These are phyloP conservation scores for Melaleuca quinquenervia DNA, from an alignment of 345 rosid genomes.

Conservation along the genomic window DNA sequence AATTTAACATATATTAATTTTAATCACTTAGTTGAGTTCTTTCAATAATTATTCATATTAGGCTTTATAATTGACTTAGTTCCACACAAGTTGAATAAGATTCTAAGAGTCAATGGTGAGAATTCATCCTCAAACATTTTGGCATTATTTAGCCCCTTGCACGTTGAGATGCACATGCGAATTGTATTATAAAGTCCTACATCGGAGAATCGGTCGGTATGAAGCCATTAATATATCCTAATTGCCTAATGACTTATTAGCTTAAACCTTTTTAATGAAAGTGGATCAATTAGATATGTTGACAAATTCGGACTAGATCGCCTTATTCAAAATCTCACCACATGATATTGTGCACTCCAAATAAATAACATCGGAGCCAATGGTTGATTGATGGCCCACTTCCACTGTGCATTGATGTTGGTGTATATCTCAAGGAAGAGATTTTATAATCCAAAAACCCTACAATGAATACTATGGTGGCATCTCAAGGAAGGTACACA, in stretches of 20 bases:
- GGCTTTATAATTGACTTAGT: neutral
- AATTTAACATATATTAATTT: neutral
- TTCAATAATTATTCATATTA: neutral
- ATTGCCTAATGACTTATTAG: neutral
- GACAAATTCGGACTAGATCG: neutral
- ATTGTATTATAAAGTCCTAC: neutral
- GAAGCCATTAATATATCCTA: neutral
- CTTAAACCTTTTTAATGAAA: neutral
- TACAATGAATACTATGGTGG: neutral
- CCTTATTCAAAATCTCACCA: neutral
- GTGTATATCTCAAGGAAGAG: neutral
- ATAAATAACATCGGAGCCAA: neutral
- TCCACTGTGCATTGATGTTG: neutral
- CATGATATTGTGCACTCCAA: neutral
- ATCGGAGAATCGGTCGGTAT: neutral
- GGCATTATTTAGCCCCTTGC: neutral
- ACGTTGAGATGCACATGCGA: neutral
- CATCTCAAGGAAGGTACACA: neutral
- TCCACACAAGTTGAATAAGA: neutral
- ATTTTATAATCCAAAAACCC: neutral
- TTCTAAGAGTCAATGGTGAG: neutral
- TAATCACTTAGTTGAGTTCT: neutral
- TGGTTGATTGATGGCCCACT: neutral
- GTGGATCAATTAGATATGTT: neutral
- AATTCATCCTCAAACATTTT: neutral